Evolutionary conservation across 768 basidiomycete genomes (phyloP).

Genomic region (Lentinula boryana): DNA sequence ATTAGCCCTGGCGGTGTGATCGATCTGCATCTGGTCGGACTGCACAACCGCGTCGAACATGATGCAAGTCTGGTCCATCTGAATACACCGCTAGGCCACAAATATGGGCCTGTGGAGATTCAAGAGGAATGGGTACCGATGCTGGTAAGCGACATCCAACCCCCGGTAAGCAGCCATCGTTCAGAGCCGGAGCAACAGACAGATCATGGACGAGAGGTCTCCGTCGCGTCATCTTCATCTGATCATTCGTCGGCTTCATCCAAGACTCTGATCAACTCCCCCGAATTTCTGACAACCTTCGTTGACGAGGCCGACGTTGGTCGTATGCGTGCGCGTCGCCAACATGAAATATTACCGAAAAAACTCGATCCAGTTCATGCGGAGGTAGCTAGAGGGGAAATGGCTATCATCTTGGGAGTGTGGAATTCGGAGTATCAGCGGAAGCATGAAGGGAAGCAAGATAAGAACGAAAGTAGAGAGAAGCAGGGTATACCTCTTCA

Average conservation of each 20-base stretch:
- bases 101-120: slow-evolving; percentile 39
- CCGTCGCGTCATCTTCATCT: background rate
- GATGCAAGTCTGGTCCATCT: slow-evolving; percentile 56
- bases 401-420: slow-evolving; percentile 57
- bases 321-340: slow-evolving; percentile 44
- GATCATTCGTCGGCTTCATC: background rate
- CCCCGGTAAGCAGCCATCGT: slow-evolving; percentile 18
- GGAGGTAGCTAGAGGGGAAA: slow-evolving; percentile 64
- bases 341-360: slow-evolving; percentile 30
- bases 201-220: background rate
- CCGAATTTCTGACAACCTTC: slow-evolving; percentile 10
- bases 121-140: slow-evolving; percentile 29
- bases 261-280: background rate
- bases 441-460: background rate
- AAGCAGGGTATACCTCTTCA: slow-evolving; percentile 39
- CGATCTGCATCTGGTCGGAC: slow-evolving; percentile 33
- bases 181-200: slow-evolving; percentile 18
- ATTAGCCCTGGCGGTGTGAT: background rate
- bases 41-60: slow-evolving; percentile 50
- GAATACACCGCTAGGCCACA: slow-evolving; percentile 29
- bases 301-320: slow-evolving; percentile 40
- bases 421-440: slow-evolving; percentile 22
- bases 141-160: slow-evolving; percentile 26
- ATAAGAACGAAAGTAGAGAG: slow-evolving; percentile 12
- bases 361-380: slow-evolving; percentile 39